Base-by-base conservation (phyloP, 2,329 filamentous ascomycete genomes). In the Paracorniculantispora psalliotae region DNA sequence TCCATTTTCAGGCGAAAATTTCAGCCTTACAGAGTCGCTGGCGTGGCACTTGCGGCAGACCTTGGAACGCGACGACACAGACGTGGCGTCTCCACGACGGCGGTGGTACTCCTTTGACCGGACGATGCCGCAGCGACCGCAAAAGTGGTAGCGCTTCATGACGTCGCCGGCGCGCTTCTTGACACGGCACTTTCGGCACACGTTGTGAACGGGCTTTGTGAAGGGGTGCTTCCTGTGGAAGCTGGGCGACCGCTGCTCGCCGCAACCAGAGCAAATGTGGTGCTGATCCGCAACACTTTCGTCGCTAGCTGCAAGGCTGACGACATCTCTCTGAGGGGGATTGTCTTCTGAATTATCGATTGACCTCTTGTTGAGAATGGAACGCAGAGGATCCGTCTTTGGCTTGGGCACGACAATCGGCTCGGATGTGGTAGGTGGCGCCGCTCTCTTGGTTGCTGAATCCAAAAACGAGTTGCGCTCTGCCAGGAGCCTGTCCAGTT, bases 101-200 rank as follows among this genome's bases (percentile, higher is more conserved):
- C 35, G 28, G 43, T 79, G 75, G 47, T 75, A 79, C 12, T 65
- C 67, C 26, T 67, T 66, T 5, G 77, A 79, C 46, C 77, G 71
- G 6, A 73, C 65, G 23, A 68, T 70, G 23, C 74, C 73, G 59
- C 77, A 79, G 26, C 71, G 66, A 43, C 70, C 75, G 65, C 79
- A 82, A 21, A 79, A 73, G 56, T 78, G 77, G 39, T 69, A 66
- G 1, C 53, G 30, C 9, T 66, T 62, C 10, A 65, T 61, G 33
- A 67, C 50, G 1, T 65, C 66, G 26, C 64, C 61, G 3, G 63
- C 57, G 8, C 69, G 62, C 21, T 57, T 63, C n/a, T 59, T 59
- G 41, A 69, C 64, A 39, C 71, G 70, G 59, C 75, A 77, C 6
- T 63, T 61, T 41, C 67, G 64, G 50, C 74, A 77, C 35, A 74